Base-by-base conservation (phyloP, 768 basidiomycete species). In the Termitomyces sp. region DNA sequence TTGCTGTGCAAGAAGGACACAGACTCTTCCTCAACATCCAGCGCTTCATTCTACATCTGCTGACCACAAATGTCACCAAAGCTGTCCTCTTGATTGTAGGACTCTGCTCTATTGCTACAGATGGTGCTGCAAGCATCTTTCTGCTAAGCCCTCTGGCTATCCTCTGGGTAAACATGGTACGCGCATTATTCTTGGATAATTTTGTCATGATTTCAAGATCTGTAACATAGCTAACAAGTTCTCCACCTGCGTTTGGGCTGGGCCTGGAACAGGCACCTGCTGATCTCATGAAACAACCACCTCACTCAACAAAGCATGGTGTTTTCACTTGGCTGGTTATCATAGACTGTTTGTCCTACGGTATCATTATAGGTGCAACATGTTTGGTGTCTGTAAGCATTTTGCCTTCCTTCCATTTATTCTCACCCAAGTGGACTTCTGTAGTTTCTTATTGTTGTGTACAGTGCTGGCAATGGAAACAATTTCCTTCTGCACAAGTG, bases 1-100 rank as follows among this genome's bases (percentile, higher is more conserved):
- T 80, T 50, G 83, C 83, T 3, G 76, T 84, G 62, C 70, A 75
- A 56, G 80, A 83, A 68, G 84, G 82, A 38, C 77, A 83, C 55
- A 76, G 80, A n/a, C 71, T 81, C 6, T 80, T 84, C 69, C 73
- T 75, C 56, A 85, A 84, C 68, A 79, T 86, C 58, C 75, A 78
- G 50, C 76, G 80, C 56, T 84, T 84, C 65, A 72, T 83, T 32
- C 69, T 83, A 16, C 81, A 83, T 61, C 72, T 86, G 1, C 65
- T 84, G 8, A 72, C 79, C 10, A 78, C 68, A 40, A 84, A 86
- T 57, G 71, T 86, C 18, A 81, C 77, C 14, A 79, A 84, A 69
- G 81, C 81, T 8, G 63, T 82, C 6, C 72, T 82, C 6, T 66
- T 86, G 42, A 71, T 84, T 57, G 72, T 85, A 56, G 84, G 84